Base-by-base conservation (phyloP, 2,329 filamentous ascomycete species). In the Colletotrichum cordylinicola region DNA sequence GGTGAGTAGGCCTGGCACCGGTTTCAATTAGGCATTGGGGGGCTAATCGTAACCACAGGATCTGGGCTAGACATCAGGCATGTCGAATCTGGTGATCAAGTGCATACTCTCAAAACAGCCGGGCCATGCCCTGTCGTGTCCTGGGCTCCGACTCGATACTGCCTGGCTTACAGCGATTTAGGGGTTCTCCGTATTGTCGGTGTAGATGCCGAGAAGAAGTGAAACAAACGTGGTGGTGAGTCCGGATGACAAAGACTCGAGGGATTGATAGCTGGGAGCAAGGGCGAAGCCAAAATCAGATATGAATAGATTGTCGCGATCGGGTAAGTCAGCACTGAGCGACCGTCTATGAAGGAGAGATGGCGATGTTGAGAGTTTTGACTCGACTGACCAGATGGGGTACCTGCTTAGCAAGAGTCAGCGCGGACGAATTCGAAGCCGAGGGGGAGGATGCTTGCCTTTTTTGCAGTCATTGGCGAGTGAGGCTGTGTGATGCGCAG, bases 141-240 rank as follows among this genome's bases (percentile, higher is more conserved):
- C 4, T 96, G 94, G 94, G 94, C 95, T 78, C 94, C 94, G 4
- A 93, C 90, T 56, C 89, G 92, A 72, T 96, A 96, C 82, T 92
- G 91, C 78, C 84, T 96, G 75, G 94, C 94, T 3, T 96, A 95
- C 82, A 91, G 91, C 68, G 94, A 96, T 80, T 84, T 91, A 43
- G 93, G 93, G 1, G 90, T 90, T 67, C 83, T 96, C 74, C 92
- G 93, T 80, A 94, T 96, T 73, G 87, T 95, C 64, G 93, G 93
- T 13, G 85, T 90, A 48, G 91, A 91, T 78, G 80, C 83, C 27
- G 88, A 88, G 64, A 83, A 84, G 71, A 88, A 87, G 79, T 87
- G 31, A 31, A 70, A 13, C n/a, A 31, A 33, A 13, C n/a, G 39
- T 37, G 9, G 39, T 43, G 39, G 39, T 37, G 8, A 15, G 10